Evolutionary conservation across 371 early-diverging fungal genomes (phyloP), one percentile per base, ranked within the genome.

Genomic region (Smittium mucronatum): DNA sequence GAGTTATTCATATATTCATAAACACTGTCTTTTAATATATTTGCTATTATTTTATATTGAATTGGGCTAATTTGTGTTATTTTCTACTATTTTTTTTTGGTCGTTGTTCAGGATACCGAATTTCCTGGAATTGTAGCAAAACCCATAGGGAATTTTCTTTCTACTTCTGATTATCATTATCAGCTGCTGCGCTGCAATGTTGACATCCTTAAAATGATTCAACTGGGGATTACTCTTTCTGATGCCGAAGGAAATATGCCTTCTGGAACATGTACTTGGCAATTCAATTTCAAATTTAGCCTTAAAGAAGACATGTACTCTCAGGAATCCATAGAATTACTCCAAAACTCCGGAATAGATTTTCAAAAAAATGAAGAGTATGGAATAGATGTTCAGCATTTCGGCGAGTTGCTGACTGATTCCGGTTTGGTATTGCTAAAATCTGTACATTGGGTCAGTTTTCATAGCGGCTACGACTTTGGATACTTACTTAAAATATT

Each of bases 381-480:
- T 74, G 99, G 99, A n/a, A 98, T 99, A 73, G 93, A 94, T 74
- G 89, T 95, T 15, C 87, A 92, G 59, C 91, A 94, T 68, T 99
- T 99, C 87, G 99, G 98, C 36, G 98, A 95, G 77, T 83, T 99
- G 29, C 80, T 99, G 77, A 98, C 95, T 69, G 94, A 93, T 70
- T 94, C 95, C 30, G 99, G 99, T 0, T 83, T 99, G 76, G 95
- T 99, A 15, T 83, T 99, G 68, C 76, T 92, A 72, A 88, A 89
- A 69, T 88, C 95, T 66, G 93, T 99, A 31, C 90, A 90, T 74
- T 99, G 99, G 99, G 88, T 99, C 33, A 94, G 97, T 1, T 99
- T 99, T 83, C 99, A 99, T 79, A 97, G 94, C 81, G 95, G 95
- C 0, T 99, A 99, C 77, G 99, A 99, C 80, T 99, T 99, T 86